Percentiles rank a stretch among this genome's conserved stretches.
Conservation (phyloP, 2,329 filamentous ascomycete species). For the Calonectria hongkongensis region DNA sequence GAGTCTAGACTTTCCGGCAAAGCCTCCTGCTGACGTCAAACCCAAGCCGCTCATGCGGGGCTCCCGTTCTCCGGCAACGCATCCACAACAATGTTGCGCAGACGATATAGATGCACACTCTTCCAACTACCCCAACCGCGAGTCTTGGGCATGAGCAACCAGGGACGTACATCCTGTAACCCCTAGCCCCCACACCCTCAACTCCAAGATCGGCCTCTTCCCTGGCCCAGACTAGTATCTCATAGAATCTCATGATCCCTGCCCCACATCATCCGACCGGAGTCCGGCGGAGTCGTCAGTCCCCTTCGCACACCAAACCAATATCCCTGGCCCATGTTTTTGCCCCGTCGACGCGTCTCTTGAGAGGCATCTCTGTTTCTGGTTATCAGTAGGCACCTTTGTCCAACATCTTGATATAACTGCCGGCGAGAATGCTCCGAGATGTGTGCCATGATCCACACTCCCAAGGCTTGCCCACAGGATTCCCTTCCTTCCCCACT, state of each 20-base stretch:
- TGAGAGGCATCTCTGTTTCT: slow-evolving; percentile 28
- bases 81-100: slow-evolving; percentile 48
- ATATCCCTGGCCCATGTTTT: slow-evolving; percentile 41
- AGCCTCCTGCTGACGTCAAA: slow-evolving; percentile 41
- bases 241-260: slow-evolving; percentile 56
- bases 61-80: slow-evolving; percentile 32
- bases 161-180: slow-evolving; percentile 40
- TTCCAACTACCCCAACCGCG: slow-evolving; percentile 43
- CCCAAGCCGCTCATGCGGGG: slow-evolving; percentile 39
- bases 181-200: slow-evolving; percentile 50
- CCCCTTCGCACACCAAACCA: slow-evolving; percentile 47
- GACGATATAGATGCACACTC: slow-evolving; percentile 47
- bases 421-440: slow-evolving; percentile 50
- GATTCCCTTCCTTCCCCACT: slow-evolving; percentile 1
- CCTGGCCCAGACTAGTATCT: slow-evolving; percentile 51
- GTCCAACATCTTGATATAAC: slow-evolving; percentile 27
- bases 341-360: slow-evolving; percentile 46
- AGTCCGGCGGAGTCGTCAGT: slow-evolving; percentile 47
- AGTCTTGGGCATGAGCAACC: slow-evolving; percentile 43
- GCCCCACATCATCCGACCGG: slow-evolving; percentile 56
- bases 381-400: slow-evolving; percentile 33
- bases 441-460: slow-evolving; percentile 33
- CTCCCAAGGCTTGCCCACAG: slow-evolving; percentile 3
- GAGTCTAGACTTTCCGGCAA: slow-evolving; percentile 31
- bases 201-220: slow-evolving; percentile 51